Conservation (phyloP, 768 basidiomycete species). For the Boletus bicolor region DNA sequence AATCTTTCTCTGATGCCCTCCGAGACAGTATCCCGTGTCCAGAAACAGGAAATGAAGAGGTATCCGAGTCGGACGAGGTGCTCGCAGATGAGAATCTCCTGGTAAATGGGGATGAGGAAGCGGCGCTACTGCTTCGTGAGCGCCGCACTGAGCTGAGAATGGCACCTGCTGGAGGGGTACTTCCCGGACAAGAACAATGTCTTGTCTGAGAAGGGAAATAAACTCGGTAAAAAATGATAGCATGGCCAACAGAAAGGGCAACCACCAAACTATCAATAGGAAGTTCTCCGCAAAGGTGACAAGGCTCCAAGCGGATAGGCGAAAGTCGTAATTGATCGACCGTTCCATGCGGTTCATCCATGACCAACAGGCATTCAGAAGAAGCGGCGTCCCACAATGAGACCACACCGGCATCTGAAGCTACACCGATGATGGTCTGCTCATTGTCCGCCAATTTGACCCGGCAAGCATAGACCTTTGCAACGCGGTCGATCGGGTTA, state of each 20-base stretch:
- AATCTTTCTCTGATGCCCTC: slow-evolving; percentile 67
- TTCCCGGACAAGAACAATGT: slow-evolving; percentile 64
- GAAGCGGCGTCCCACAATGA: slow-evolving; percentile 76
- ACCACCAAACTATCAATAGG: slow-evolving; percentile 64
- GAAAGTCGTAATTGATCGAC: slow-evolving; percentile 62
- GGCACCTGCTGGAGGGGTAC: slow-evolving; percentile 42
- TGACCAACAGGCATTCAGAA: slow-evolving; percentile 56
- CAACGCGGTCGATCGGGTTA: slow-evolving; percentile 51
- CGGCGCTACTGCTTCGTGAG: slow-evolving; percentile 62
- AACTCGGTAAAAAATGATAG: slow-evolving; percentile 63
- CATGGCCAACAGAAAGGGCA: slow-evolving; percentile 61
- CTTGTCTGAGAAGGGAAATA: slow-evolving; percentile 55
- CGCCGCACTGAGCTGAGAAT: slow-evolving; percentile 49
- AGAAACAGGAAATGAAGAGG: slow-evolving; percentile 70
- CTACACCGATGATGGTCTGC: slow-evolving; percentile 55
- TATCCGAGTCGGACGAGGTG: slow-evolving; percentile 38
- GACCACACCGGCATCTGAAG: slow-evolving; percentile 63
- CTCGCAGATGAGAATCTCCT: slow-evolving; percentile 46
- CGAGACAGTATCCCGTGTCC: slow-evolving; percentile 77
- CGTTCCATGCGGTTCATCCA: slow-evolving; percentile 58
- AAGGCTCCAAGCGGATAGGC: slow-evolving; percentile 51
- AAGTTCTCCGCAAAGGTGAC: slow-evolving; percentile 68
- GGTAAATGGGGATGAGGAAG: slow-evolving; percentile 44
- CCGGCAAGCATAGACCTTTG: slow-evolving; percentile 50
- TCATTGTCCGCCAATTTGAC: slow-evolving; percentile 48